These are phyloP conservation scores for Phytophthora fragariae DNA, from an alignment of 352 stramenopile genomes.

Conservation along the genomic window DNA sequence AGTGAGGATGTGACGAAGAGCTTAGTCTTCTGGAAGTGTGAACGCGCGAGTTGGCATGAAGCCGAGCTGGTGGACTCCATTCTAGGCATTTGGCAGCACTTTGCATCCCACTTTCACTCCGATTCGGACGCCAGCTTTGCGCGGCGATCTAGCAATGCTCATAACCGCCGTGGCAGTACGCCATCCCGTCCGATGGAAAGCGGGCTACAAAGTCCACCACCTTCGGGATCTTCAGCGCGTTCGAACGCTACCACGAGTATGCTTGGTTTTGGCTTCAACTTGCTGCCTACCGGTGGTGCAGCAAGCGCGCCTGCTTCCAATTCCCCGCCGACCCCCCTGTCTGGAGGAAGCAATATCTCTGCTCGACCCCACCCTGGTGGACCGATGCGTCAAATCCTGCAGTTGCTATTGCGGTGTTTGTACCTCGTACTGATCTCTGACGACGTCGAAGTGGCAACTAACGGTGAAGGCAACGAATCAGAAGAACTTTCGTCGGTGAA, in stretches of 20 bases:
- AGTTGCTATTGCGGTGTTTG: conserved; percentile 76
- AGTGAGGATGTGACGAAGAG: conserved; percentile 32
- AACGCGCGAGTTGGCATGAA: conserved; percentile 78
- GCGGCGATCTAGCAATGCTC: conserved; percentile 59
- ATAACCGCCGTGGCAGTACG: conserved; percentile 34
- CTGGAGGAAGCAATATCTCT: conserved; percentile 51
- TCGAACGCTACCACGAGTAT: conserved; percentile 38
- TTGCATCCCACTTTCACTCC: conserved; percentile 74
- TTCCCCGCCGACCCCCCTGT: conserved; percentile 22
- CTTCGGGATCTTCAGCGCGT: conserved; percentile 35
- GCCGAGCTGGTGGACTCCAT: conserved; percentile 80
- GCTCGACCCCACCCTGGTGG: conserved; percentile 78
- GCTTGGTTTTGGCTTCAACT: conserved; percentile 69
- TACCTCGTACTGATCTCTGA: conserved; percentile 74
- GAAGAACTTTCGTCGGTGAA: conserved; percentile 42
- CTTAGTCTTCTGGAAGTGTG: conserved; percentile 81
- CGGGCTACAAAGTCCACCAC: conserved; percentile 59
- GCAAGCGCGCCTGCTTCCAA: conserved; percentile 22
- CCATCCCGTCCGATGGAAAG: conserved; percentile 32
- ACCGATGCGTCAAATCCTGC: conserved; percentile 85
- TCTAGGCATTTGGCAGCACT: conserved; percentile 83
- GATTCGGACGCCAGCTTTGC: conserved; percentile 83
- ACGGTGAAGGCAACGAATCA: conserved; percentile 32
- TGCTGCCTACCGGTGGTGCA: conserved; percentile 45
- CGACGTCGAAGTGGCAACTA: conserved; percentile 37